Percentiles rank a stretch among this genome's conserved stretches.
phyloP scores from a whole-genome alignment of 2,329 filamentous ascomycete species.

The Botrytis deweyae region DNA sequence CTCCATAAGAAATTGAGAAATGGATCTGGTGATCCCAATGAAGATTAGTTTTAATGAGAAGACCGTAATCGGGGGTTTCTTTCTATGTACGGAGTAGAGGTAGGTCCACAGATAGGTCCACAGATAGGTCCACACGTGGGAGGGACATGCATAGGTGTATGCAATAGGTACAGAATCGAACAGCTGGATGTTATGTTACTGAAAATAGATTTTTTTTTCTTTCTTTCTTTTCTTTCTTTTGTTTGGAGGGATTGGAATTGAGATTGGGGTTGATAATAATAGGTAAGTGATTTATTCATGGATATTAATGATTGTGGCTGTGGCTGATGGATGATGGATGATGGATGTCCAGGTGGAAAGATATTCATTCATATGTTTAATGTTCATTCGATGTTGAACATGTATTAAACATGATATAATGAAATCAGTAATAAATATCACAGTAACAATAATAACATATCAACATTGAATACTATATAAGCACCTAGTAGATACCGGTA shows the following conservation, averaged over 20 bases:
- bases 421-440: background rate
- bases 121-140: background rate
- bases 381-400: too few species aligned
- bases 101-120: background rate
- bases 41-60: background rate
- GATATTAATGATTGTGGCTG: background rate
- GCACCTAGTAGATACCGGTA: too few species aligned
- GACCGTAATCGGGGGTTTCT: background rate
- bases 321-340: background rate
- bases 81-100: background rate
- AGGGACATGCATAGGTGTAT: background rate
- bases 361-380: too few species aligned
- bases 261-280: background rate
- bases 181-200: background rate
- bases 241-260: background rate
- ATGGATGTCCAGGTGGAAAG: too few species aligned
- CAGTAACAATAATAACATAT: background rate
- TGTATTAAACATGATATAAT: background rate
- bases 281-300: background rate
- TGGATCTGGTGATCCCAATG: background rate
- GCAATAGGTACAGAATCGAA: background rate
- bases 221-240: background rate
- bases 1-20: background rate
- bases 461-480: too few species aligned
- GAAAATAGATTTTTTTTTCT: slow-evolving; percentile 4